phyloP scores from a whole-genome alignment of 2,329 filamentous ascomycete genomes.

The Botrytis aclada region DNA sequence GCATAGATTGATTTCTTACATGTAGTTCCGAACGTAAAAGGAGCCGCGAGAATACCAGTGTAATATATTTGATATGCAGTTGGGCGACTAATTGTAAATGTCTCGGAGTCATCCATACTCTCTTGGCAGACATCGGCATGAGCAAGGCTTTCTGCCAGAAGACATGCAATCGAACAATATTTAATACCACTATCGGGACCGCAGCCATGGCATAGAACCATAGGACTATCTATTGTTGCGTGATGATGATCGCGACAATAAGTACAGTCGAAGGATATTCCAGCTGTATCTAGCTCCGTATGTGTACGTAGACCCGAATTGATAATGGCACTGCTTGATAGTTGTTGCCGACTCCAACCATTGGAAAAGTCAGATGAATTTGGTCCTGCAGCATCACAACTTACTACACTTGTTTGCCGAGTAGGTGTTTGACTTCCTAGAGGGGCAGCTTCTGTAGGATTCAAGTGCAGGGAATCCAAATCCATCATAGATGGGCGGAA shows the following conservation, averaged over 20 bases:
- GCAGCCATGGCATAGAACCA: constrained; percentile 31
- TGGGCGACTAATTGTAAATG: neutral
- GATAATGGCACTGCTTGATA: neutral
- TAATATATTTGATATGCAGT: constrained; percentile 13
- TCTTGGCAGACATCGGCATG: constrained; percentile 27
- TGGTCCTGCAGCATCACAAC: neutral
- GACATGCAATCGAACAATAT: constrained; percentile 34
- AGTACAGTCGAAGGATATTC: constrained; percentile 17
- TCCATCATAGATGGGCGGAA: neutral
- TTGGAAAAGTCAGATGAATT: neutral
- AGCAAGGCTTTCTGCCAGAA: constrained; percentile 27
- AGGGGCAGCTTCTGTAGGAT: neutral
- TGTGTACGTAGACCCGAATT: neutral
- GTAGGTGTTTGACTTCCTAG: too few species aligned
- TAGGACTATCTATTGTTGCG: constrained; percentile 18
- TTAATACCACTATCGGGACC: constrained; percentile 21
- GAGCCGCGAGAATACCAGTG: neutral
- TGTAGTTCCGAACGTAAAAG: neutral
- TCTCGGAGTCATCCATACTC: constrained; percentile 10
- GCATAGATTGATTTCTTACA: constrained; percentile 20
- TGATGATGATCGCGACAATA: constrained; percentile 15
- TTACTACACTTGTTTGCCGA: neutral
- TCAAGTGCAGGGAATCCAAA: neutral
- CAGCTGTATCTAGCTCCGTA: neutral
- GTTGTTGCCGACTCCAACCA: constrained; percentile 13